A percentile compares a stretch with the other conserved stretches of the same genome.
Evolutionary conservation across 306 rosid species (phyloP).

Genomic region (Purshia tridentata): DNA sequence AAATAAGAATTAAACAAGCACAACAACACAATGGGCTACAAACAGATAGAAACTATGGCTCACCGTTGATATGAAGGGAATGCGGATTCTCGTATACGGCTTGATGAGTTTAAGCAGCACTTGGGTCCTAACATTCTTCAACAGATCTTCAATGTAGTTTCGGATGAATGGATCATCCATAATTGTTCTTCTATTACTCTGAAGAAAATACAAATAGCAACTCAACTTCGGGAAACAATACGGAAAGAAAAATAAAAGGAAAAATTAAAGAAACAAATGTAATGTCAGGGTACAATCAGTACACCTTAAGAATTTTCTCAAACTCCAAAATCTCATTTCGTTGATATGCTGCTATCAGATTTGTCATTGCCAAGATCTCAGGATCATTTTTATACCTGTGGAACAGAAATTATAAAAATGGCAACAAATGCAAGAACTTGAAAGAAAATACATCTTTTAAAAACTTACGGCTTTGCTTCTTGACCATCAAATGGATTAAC

Average conservation of each 20-base stretch:
- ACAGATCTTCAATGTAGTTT: constrained; percentile 92
- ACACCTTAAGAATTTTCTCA: constrained; percentile 93
- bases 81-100: constrained; percentile 93
- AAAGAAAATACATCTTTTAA: neutral
- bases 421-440: neutral
- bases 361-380: constrained; percentile 98
- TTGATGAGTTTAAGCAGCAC: constrained; percentile 96
- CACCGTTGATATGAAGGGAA: constrained; percentile 96
- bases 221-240: neutral
- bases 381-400: constrained; percentile 95
- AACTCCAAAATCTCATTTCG: constrained; percentile 94
- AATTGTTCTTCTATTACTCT: constrained; percentile 83
- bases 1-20: neutral
- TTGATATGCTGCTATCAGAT: constrained; percentile 94
- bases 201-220: constrained; percentile 8
- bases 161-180: constrained; percentile 97
- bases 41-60: neutral
- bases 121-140: constrained; percentile 96
- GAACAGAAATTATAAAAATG: constrained; percentile 26
- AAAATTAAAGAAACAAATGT: constrained; percentile 3
- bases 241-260: constrained; percentile 8
- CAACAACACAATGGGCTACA: neutral
- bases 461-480: constrained; percentile 56
- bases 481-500: constrained; percentile 61
- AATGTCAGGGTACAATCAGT: constrained; percentile 1